A percentile compares a stretch with the other conserved stretches of the same genome.
Evolutionary conservation across 192 early-diverging fungal species (phyloP).

Genomic region (Thamnidium elegans): DNA sequence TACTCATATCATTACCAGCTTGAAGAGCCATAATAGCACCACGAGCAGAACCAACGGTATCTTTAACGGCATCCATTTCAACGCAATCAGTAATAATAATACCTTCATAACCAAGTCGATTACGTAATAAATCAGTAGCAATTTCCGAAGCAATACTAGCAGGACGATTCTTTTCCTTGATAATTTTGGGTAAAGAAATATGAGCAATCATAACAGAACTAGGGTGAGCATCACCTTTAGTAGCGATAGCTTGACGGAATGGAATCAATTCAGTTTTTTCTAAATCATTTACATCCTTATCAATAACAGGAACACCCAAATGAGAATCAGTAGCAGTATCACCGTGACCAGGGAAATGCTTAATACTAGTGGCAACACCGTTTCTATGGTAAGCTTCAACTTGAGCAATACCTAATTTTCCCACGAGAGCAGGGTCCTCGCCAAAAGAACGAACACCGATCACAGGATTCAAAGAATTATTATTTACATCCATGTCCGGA

Average conservation of each 20-base stretch:
- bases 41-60: constrained; percentile 26
- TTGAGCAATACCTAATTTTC: constrained; percentile 28
- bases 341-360: constrained; percentile 43
- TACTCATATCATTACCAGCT: constrained; percentile 37
- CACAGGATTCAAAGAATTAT: constrained; percentile 40
- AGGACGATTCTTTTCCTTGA: constrained; percentile 18
- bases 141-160: constrained; percentile 36
- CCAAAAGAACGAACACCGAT: constrained; percentile 42
- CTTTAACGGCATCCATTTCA: constrained; percentile 41
- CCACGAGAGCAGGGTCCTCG: constrained; percentile 34
- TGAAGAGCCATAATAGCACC: constrained; percentile 32
- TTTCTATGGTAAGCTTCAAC: constrained; percentile 28
- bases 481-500: constrained; percentile 40
- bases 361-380: constrained; percentile 33
- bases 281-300: constrained; percentile 29
- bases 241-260: constrained; percentile 26
- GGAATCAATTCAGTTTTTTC: constrained; percentile 34
- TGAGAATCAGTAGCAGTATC: constrained; percentile 43
- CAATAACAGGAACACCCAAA: constrained; percentile 38
- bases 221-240: constrained; percentile 21
- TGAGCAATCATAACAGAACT: constrained; percentile 36
- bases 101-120: constrained; percentile 32
- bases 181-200: constrained; percentile 33
- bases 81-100: constrained; percentile 39
- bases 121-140: constrained; percentile 26